Percentiles rank a stretch among this genome's conserved stretches.
Evolutionary conservation across 2,329 filamentous ascomycete species (phyloP).

Genomic region (Xylariaceae sp.): DNA sequence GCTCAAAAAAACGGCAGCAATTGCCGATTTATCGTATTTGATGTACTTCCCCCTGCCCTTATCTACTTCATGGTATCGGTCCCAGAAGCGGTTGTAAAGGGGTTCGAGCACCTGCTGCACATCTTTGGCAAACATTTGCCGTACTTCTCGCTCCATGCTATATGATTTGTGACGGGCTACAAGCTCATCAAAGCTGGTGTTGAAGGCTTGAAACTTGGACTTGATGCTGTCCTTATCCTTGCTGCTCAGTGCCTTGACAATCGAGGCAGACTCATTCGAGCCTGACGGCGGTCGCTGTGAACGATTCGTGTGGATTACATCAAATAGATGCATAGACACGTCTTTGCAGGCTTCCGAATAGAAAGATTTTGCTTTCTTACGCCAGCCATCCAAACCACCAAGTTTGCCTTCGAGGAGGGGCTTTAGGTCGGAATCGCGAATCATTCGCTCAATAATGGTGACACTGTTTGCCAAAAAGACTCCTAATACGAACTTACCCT

Average conservation of each 20-base stretch:
- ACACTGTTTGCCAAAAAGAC: slow-evolving; percentile 92
- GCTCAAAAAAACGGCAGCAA: slow-evolving; percentile 69
- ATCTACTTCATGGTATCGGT: slow-evolving; percentile 95
- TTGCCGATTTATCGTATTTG: slow-evolving; percentile 89
- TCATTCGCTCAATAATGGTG: slow-evolving; percentile 81
- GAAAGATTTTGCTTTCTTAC: slow-evolving; percentile 80
- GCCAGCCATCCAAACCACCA: slow-evolving; percentile 77
- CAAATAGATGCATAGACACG: slow-evolving; percentile 81
- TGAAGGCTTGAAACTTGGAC: slow-evolving; percentile 93
- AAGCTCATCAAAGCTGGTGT: slow-evolving; percentile 87
- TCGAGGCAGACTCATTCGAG: slow-evolving; percentile 79
- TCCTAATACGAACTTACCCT: slow-evolving; percentile 78
- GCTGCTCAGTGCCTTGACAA: slow-evolving; percentile 81
- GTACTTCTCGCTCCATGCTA: slow-evolving; percentile 90
- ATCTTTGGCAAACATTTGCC: slow-evolving; percentile 78
- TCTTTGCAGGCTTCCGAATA: slow-evolving; percentile 92
- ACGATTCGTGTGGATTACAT: slow-evolving; percentile 89
- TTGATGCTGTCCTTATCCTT: slow-evolving; percentile 98
- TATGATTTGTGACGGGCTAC: slow-evolving; percentile 81
- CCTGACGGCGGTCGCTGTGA: slow-evolving; percentile 73
- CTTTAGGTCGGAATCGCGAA: slow-evolving; percentile 79
- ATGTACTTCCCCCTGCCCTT: slow-evolving; percentile 98
- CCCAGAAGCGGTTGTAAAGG: slow-evolving; percentile 93
- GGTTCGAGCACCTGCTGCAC: slow-evolving; percentile 92
- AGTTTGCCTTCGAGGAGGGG: slow-evolving; percentile 72